Base-by-base conservation (phyloP, 2,329 filamentous ascomycete genomes). In the Amauroascus niger region DNA sequence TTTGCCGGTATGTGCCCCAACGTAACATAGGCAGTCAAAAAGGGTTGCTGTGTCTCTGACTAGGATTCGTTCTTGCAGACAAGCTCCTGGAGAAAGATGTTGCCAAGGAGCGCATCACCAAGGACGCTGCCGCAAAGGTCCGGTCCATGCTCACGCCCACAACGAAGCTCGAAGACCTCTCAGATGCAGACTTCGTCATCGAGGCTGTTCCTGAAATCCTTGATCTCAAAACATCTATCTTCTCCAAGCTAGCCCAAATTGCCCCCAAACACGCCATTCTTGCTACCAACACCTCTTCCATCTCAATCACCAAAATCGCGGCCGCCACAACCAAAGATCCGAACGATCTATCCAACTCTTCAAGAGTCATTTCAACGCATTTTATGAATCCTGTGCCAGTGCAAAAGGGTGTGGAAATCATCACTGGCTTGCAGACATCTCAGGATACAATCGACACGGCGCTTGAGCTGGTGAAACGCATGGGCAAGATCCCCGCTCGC, bases 331-430 rank as follows among this genome's bases (percentile, higher is more conserved):
- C 83, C 24, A 76, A 77, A 53, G 82, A 95, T 65, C 85, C 88
- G 0, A 91, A 75, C 16, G 87, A 95, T 64, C 83, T 87, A 22
- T 84, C 83, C 41, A 86, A 84, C 39, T 86, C 88, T 41, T 91
- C 88, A 5, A 85, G 93, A 46, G 93, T 98, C 8, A 82, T 98
- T 53, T 88, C 88, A 49, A 97, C 93, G 14, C 93, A 98, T 71
- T 98, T 98, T 73, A 98, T 98, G 93, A 98, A 98, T 76, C 93
- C 93, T 0, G 93, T 98, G 0, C 93, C 93, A 1, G 75, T 98
- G 30, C 93, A 97, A 68, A 95, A 95, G 71, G 93, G 93, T 50
- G 93, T 98, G 4, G 93, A 98, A 73, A 96, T 98, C 64, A 97
- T 98, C 68, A 84, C 87, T 49, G 93, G 89, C 28, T 77, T 98